Base-by-base conservation (phyloP, 208 protist species). In the Crithidia mellificae region DNA sequence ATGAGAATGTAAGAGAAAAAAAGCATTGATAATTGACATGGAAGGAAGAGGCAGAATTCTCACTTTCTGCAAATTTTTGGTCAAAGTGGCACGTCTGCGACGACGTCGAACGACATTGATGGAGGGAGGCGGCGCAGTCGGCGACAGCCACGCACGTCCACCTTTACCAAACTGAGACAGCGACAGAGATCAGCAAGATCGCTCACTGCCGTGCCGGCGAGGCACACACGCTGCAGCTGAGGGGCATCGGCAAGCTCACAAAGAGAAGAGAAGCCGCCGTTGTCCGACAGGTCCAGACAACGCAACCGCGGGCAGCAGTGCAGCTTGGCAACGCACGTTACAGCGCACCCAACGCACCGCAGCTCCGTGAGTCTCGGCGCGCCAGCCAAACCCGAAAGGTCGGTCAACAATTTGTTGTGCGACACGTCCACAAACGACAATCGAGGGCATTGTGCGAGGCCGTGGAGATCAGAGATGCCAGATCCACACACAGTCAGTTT, bases 141-240 rank as follows among this genome's bases (percentile, higher is more conserved):
- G 44, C 44, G 24, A n/a, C 58, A 64, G 19, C 44, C 58, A 14
- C 58, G 7, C 46, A 54, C 58, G 30, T 64, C 58, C 41, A 64
- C 58, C 46, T 9, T 30, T 24, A 43, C n/a, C 30, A 64, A 14
- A 6, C 27, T 54, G 8, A 3, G 17, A 20, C 58, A 64, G 30
- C 41, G 27, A 46, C 30, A 25, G 2, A 64, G 44, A 15, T 7
- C 46, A 24, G 2, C 14, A 22, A 64, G 27, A 9, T 54, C 58
- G 44, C n/a, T 7, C 41, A 64, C 58, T 25, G 58, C 43, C 9
- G 58, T 64, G 1, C n/a, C 4, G 19, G 58, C 19, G 1, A 64
- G 19, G 15, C n/a, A 30, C 7, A 64, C 9, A 24, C 15, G 1
- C 46, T 64, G 44, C 29, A 64, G 20, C 20, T 7, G 9, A 2